A percentile compares a stretch with the other conserved stretches of the same genome.
phyloP scores from a whole-genome alignment of 345 rosid species.

The Camelina hispida region DNA sequence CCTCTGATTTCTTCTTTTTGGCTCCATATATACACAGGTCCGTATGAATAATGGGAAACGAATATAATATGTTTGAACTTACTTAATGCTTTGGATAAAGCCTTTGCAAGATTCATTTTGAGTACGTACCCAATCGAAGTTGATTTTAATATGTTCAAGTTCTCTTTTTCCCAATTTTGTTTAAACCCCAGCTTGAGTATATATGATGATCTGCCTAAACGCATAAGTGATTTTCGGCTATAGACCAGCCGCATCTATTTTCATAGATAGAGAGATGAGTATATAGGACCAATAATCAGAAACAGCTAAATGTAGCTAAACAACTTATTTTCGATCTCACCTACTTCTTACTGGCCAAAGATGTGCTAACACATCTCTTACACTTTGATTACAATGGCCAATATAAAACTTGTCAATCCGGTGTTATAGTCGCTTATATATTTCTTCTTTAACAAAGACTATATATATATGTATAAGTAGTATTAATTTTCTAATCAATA shows the following conservation, averaged over 20 bases:
- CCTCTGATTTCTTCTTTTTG: constrained; percentile 8
- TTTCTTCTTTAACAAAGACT: constrained; percentile 15
- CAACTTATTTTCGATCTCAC: constrained; percentile 25
- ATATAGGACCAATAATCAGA: constrained; percentile 10
- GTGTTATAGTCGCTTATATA: background rate
- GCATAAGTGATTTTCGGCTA: constrained; percentile 8
- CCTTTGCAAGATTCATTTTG: constrained; percentile 28
- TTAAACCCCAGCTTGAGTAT: constrained; percentile 9
- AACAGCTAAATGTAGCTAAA: constrained; percentile 23
- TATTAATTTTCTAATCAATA: constrained; percentile 17
- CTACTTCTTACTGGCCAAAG: constrained; percentile 38
- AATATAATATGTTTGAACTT: constrained; percentile 36
- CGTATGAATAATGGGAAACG: constrained; percentile 32
- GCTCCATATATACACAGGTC: constrained; percentile 20
- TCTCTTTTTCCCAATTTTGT: background rate
- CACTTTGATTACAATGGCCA: constrained; percentile 1
- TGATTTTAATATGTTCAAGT: background rate
- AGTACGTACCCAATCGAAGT: background rate
- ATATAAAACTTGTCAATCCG: background rate
- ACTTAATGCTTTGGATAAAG: constrained; percentile 17
- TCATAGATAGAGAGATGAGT: constrained; percentile 7
- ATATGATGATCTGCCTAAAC: constrained; percentile 22
- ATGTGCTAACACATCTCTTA: constrained; percentile 12
- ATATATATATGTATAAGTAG: background rate
- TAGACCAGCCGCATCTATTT: constrained; percentile 9